Conservation (phyloP, 2,329 filamentous ascomycete species). For the Fusarium continuum region DNA sequence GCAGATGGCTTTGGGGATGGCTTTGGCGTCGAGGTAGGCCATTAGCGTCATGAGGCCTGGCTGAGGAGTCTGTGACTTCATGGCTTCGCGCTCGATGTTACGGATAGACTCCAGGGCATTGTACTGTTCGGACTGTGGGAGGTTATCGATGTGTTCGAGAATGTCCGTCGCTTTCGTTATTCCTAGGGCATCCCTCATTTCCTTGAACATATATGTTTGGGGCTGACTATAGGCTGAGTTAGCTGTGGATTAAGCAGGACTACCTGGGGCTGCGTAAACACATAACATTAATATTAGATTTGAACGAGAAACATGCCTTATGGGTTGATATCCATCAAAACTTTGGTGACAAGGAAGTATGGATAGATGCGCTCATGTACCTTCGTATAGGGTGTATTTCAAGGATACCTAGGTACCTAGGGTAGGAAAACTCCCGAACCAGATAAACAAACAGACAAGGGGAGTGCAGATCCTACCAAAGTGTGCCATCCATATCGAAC, state of each 20-base stretch:
- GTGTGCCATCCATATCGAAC: slow-evolving; percentile 95
- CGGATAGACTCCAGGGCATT: slow-evolving; percentile 78
- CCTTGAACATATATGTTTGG: slow-evolving; percentile 93
- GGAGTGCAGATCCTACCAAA: slow-evolving; percentile 71
- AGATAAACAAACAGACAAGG: background rate
- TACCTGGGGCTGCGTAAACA: no score
- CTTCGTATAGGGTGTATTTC: slow-evolving; percentile 19
- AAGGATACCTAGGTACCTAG: background rate
- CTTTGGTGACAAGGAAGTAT: no score
- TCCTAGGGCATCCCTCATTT: slow-evolving; percentile 80
- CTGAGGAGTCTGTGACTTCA: slow-evolving; percentile 82
- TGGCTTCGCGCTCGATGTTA: slow-evolving; percentile 80
- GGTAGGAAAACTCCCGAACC: background rate
- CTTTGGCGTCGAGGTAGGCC: slow-evolving; percentile 76
- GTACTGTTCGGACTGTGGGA: slow-evolving; percentile 69
- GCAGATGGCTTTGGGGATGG: slow-evolving; percentile 83
- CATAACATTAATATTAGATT: no score
- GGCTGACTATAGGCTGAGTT: slow-evolving; percentile 68
- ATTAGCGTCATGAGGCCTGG: slow-evolving; percentile 82
- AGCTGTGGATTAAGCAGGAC: slow-evolving; percentile 1
- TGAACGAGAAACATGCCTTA: no score
- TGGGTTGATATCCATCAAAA: no score
- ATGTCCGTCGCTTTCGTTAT: slow-evolving; percentile 83
- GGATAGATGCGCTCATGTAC: background rate
- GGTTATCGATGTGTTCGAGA: slow-evolving; percentile 82